Percentiles rank a stretch among this genome's conserved stretches.
Evolutionary conservation across 805 yeast genomes (phyloP).

Genomic region (Isabelozyma gotoi): DNA sequence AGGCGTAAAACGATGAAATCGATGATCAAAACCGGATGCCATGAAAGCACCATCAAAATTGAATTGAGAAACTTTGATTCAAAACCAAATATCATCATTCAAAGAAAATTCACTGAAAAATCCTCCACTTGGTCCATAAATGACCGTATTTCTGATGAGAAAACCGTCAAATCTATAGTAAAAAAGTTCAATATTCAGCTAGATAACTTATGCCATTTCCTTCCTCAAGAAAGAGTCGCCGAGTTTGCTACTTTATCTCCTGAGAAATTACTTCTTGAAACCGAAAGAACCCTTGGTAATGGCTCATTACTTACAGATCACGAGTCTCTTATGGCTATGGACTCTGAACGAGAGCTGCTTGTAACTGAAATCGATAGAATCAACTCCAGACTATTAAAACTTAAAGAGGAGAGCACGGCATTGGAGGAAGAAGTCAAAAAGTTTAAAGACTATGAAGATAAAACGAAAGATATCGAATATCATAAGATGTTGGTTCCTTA

Average conservation of each 20-base stretch:
- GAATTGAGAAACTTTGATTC: constrained; percentile 43
- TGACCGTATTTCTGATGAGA: constrained; percentile 38
- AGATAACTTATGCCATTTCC: constrained; percentile 88
- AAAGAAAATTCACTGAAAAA: constrained; percentile 45
- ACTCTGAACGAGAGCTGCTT: constrained; percentile 34
- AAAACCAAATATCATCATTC: constrained; percentile 36
- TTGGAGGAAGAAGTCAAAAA: constrained; percentile 47
- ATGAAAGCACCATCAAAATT: constrained; percentile 47
- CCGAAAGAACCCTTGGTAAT: constrained; percentile 76
- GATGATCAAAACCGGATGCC: constrained; percentile 70
- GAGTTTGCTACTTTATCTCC: constrained; percentile 83
- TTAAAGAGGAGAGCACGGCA: constrained; percentile 35
- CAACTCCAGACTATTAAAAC: constrained; percentile 25
- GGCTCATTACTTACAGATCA: constrained; percentile 59
- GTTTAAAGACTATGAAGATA: constrained; percentile 46
- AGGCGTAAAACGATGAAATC: constrained; percentile 67
- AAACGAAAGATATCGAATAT: constrained; percentile 35
- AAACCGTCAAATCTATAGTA: constrained; percentile 44
- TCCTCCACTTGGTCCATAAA: constrained; percentile 58
- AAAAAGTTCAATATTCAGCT: constrained; percentile 69
- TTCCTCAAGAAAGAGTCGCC: constrained; percentile 94
- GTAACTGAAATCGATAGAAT: constrained; percentile 24
- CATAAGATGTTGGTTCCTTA: constrained; percentile 42
- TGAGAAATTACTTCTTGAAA: constrained; percentile 69
- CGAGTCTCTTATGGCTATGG: constrained; percentile 52